Base-by-base conservation (phyloP, 352 stramenopile genomes). In the Lagenidium giganteum region DNA sequence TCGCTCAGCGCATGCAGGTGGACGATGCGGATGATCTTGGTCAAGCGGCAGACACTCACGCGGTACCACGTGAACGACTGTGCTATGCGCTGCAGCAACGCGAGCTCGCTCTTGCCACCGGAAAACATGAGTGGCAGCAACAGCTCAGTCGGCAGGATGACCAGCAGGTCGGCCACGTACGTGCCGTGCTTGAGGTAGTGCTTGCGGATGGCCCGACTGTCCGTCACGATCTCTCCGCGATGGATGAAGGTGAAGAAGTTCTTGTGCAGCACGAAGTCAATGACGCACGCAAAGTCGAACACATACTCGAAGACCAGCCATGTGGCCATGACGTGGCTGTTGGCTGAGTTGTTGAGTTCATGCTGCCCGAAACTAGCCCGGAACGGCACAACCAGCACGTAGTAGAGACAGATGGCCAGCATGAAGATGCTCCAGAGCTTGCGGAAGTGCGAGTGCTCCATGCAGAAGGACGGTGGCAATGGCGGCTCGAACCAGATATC, bases 191-290 rank as follows among this genome's bases (percentile, higher is more conserved):
- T 39, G 50, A 67, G 67, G 46, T 83, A 85, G 25, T 81, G 56
- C 1, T 51, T 55, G 1, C 59, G 47, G 17, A 82, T 78, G 6
- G 35, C 42, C 2, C 47, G 36, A 16, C 30, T 31, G 27, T 79
- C 75, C 9, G 57, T 62, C 16, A 81, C 57, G 33, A 61, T 16
- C 24, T 74, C 68, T 12, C 60, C 78, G 11, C 49, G 54, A 8
- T 71, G 58, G 17, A 74, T 33, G 40, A 66, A 86, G 43, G 59
- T 65, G 27, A 90, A 90, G 41, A 67, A 73, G 26, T 57, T 58
- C 14, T 67, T 66, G 30, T 81, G 62, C 27, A 90, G 57, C 13
- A 78, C 38, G 12, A 87, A 75, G 45, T 90, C 75, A 17, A 70
- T 22, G 4, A 82, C 22, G 31, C 68, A 83, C 3, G 67, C 28